phyloP scores from a whole-genome alignment of 1,284 basidiomycete genomes.

The Cutaneotrichosporon cyanovorans region DNA sequence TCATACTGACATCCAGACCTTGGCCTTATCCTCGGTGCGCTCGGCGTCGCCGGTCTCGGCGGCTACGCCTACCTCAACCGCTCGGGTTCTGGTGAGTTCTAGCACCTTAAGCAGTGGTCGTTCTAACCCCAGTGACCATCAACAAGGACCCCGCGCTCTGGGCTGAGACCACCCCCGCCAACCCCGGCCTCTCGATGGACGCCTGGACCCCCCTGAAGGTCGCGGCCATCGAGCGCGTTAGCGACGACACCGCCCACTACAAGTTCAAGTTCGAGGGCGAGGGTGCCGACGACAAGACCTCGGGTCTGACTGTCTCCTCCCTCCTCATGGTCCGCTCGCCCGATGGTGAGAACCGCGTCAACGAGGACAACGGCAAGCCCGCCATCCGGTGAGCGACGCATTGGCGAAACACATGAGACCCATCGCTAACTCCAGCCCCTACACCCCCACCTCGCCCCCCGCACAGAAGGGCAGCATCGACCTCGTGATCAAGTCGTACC shows the following conservation, averaged over 20 bases:
- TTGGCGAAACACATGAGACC: background rate
- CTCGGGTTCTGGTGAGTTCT: slow-evolving; percentile 13
- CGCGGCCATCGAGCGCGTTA: slow-evolving; percentile 78
- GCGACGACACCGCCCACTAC: slow-evolving; percentile 81
- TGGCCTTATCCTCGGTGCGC: background rate
- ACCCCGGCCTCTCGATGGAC: slow-evolving; percentile 19
- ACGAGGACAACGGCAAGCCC: slow-evolving; percentile 75
- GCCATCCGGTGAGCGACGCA: slow-evolving; percentile 58
- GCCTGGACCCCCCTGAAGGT: slow-evolving; percentile 56
- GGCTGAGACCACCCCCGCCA: slow-evolving; percentile 6
- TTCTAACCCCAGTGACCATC: slow-evolving; percentile 1
- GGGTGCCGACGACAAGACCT: slow-evolving; percentile 56
- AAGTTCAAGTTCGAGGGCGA: slow-evolving; percentile 78
- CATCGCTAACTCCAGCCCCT: slow-evolving; percentile 49
- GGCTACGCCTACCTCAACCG: slow-evolving; percentile 37
- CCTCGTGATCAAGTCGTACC: slow-evolving; percentile 74
- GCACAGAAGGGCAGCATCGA: slow-evolving; percentile 66
- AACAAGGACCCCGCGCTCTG: background rate
- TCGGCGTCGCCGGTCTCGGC: slow-evolving; percentile 27
- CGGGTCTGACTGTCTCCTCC: slow-evolving; percentile 56
- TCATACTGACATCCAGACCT: slow-evolving; percentile 31
- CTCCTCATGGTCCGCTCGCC: slow-evolving; percentile 51
- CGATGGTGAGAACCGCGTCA: slow-evolving; percentile 44
- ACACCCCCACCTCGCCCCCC: slow-evolving; percentile 71
- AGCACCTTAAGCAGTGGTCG: background rate